Evolutionary conservation across 2,329 filamentous ascomycete genomes (phyloP).

Genomic region (Bisporella sp.): DNA sequence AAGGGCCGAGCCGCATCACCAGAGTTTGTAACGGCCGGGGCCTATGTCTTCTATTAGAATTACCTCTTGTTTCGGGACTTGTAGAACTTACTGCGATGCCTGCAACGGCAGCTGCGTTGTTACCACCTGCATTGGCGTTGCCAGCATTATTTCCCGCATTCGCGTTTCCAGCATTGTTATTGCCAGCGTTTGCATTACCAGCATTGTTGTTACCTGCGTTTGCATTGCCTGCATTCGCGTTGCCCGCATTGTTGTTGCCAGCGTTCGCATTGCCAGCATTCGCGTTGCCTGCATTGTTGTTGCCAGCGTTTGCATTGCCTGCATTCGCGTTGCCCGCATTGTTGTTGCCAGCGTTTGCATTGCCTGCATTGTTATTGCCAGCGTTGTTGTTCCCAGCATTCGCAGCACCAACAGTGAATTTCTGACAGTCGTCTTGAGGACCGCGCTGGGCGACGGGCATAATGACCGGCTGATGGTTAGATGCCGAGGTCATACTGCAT

Average conservation of each 20-base stretch:
- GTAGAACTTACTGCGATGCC: background rate
- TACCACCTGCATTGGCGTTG: background rate
- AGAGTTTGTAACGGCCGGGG: slow-evolving; percentile 42
- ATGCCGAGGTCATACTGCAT: slow-evolving; percentile 34
- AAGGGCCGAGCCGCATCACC: slow-evolving; percentile 46
- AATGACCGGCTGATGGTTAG: slow-evolving; percentile 36
- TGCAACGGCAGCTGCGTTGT: background rate
- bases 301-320: background rate
- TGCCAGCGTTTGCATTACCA: background rate
- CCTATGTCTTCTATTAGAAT: slow-evolving; percentile 14
- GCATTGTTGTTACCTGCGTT: slow-evolving; percentile 3
- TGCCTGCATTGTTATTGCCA: background rate
- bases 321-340: slow-evolving; percentile 5
- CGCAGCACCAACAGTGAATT: slow-evolving; percentile 30
- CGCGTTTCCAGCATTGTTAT: slow-evolving; percentile 8
- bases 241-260: too few species aligned
- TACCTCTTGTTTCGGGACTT: too few species aligned
- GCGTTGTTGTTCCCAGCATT: slow-evolving; percentile 15
- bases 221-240: slow-evolving; percentile 3
- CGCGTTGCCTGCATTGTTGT: too few species aligned
- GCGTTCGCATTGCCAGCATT: too few species aligned
- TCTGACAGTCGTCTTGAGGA: slow-evolving; percentile 38
- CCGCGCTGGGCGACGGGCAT: slow-evolving; percentile 39
- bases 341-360: background rate
- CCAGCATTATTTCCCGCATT: background rate